Evolutionary conservation across 108 stramenopile species (phyloP).

Genomic region (Discostella stelligeroides): DNA sequence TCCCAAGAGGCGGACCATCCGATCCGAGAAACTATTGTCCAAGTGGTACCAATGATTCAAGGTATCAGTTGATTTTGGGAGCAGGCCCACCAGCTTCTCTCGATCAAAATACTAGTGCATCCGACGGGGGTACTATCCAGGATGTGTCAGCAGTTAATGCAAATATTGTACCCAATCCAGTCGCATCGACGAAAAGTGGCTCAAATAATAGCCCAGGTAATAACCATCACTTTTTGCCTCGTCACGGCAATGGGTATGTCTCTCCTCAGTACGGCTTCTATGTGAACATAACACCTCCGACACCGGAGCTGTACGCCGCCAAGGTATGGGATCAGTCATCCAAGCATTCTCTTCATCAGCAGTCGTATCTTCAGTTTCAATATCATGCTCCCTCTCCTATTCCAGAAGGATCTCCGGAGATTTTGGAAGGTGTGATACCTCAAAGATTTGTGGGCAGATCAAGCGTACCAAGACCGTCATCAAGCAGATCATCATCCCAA

Average conservation of each 20-base stretch:
- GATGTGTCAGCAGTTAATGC: constrained; percentile 33
- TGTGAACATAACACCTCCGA: constrained; percentile 78
- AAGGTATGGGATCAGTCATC: constrained; percentile 19
- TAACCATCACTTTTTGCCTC: constrained; percentile 49
- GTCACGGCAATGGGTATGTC: constrained; percentile 58
- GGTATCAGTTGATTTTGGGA: constrained; percentile 36
- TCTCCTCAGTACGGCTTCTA: constrained; percentile 85
- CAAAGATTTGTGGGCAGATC: constrained; percentile 17
- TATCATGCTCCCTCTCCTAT: constrained; percentile 35
- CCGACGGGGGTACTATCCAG: constrained; percentile 6
- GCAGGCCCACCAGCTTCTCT: constrained; percentile 25
- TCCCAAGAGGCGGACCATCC: constrained; percentile 43
- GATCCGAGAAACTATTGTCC: constrained; percentile 10
- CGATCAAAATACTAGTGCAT: constrained; percentile 10
- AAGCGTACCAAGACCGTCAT: constrained; percentile 15
- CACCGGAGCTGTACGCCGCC: constrained; percentile 65
- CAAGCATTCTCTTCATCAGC: constrained; percentile 26
- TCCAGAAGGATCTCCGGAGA: constrained; percentile 24
- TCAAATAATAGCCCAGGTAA: constrained; percentile 38
- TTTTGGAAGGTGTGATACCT: constrained; percentile 3
- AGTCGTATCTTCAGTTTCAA: constrained; percentile 37
- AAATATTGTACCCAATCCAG: constrained; percentile 6
- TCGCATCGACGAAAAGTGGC: constrained; percentile 3
- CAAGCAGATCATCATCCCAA: constrained; percentile 13
- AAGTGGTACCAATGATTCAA: constrained; percentile 11